Evolutionary conservation across 1,284 basidiomycete species (phyloP).

Genomic region (Rhodofomes roseus): DNA sequence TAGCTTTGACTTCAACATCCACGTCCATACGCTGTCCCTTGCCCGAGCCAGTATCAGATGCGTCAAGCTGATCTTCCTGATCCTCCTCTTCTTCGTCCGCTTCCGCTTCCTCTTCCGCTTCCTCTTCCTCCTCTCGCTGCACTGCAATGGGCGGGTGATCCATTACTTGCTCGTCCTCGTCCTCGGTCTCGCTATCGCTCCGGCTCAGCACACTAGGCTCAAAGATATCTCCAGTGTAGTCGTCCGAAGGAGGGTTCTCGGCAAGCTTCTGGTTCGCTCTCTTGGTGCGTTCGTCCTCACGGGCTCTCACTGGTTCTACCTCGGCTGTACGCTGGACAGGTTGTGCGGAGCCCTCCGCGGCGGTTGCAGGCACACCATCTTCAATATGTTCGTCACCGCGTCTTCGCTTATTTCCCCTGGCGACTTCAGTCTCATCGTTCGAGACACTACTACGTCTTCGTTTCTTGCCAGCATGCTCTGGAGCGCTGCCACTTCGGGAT

Average conservation of each 20-base stretch:
- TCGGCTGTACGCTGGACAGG: background rate
- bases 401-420: background rate
- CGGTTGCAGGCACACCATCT: background rate
- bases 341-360: background rate
- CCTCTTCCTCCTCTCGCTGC: constrained; percentile 4
- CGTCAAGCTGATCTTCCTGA: constrained; percentile 3
- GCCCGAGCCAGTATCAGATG: constrained; percentile 8
- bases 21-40: background rate
- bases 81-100: constrained; percentile 5
- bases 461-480: background rate
- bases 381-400: background rate
- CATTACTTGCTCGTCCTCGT: constrained; percentile 3
- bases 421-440: background rate
- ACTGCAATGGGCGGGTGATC: background rate
- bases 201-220: background rate
- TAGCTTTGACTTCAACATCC: background rate
- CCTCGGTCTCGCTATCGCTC: constrained; percentile 1
- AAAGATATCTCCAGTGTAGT: constrained; percentile 1
- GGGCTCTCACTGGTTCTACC: background rate
- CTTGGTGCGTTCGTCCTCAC: background rate
- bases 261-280: background rate
- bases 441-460: background rate
- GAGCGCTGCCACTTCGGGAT: background rate
- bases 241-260: constrained; percentile 7
- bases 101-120: too few species aligned